Base-by-base conservation (phyloP, 306 rosid species). In the Sophora flavescens region DNA sequence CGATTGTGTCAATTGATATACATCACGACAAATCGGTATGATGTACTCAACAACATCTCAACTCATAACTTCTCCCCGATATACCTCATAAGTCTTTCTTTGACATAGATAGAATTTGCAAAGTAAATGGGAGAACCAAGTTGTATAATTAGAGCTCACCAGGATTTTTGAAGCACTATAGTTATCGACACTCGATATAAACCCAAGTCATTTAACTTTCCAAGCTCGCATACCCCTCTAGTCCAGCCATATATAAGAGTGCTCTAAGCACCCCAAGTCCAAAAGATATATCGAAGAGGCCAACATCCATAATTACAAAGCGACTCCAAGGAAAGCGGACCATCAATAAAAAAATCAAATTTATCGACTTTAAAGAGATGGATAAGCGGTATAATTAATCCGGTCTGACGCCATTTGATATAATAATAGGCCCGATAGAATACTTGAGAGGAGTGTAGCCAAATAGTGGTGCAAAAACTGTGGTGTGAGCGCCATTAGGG, bases 61-160 rank as follows among this genome's bases (percentile, higher is more conserved):
- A 8, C n/a, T 15, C 15, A 77, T 13, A 18, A 7, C 15, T 56
- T 94, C 74, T 74, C 86, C 94, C 89, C 82, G 63, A 92, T 6
- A 76, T 90, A 90, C 76, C 97, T 91, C 87, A 90, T 58, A 79
- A 89, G 91, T 97, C 93, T 94, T 78, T 94, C 97, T 76, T 86
- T 88, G 6, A 94, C 12, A 12, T 94, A 94, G 26, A 80, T 61
- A 41, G 86, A 32, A 74, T 90, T 94, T 62, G 97, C 89, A 84
- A 83, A 94, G 81, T 90, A 94, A 80, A 94, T 28, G 15, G 98
- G 98, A 44, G 98, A 94, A 67, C 98, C 97, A 22, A 91, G n/a
- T n/a, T n/a, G n/a, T n/a, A n/a, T n/a, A n/a, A n/a, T n/a, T n/a
- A n/a, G n/a, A n/a, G n/a, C n/a, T n/a, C n/a, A n/a, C n/a, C n/a